These are phyloP conservation scores for Botrytis tulipae DNA, from an alignment of 2,329 filamentous ascomycete genomes.

Conservation along the genomic window DNA sequence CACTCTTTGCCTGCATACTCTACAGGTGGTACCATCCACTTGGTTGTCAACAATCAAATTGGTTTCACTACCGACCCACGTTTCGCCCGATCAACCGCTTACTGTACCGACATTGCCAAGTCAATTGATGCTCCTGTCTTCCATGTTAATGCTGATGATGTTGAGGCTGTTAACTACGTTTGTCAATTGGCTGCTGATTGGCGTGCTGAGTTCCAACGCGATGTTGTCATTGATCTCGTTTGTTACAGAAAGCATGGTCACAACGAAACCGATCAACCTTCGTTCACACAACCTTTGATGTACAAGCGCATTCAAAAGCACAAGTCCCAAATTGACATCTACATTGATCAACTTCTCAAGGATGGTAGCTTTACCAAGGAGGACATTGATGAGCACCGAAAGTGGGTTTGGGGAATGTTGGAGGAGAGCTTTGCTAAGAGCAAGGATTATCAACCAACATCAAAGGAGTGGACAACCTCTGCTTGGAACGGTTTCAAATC, in stretches of 20 bases:
- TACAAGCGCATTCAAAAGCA: slow-evolving; percentile 95
- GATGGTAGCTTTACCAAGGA: slow-evolving; percentile 96
- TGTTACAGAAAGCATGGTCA: slow-evolving; percentile 99
- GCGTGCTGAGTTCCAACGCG: slow-evolving; percentile 97
- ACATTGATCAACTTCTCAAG: slow-evolving; percentile 84
- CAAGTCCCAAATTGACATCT: slow-evolving; percentile 82
- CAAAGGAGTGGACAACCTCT: slow-evolving; percentile 97
- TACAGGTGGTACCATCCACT: slow-evolving; percentile 93
- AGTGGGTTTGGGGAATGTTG: slow-evolving; percentile 99
- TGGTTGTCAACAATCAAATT: slow-evolving; percentile 99
- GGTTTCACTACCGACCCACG: slow-evolving; percentile 98
- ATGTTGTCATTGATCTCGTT: slow-evolving; percentile 96
- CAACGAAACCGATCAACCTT: slow-evolving; percentile 99
- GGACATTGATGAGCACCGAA: slow-evolving; percentile 97
- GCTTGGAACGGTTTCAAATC: slow-evolving; percentile 99
- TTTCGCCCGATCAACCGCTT: slow-evolving; percentile 94
- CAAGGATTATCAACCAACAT: slow-evolving; percentile 94
- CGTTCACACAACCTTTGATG: slow-evolving; percentile 99
- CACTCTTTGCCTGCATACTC: slow-evolving; percentile 94
- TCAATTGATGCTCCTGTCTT: slow-evolving; percentile 97
- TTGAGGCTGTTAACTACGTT: slow-evolving; percentile 96
- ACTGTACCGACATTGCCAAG: slow-evolving; percentile 99
- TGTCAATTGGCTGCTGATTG: slow-evolving; percentile 96
- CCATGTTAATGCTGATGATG: slow-evolving; percentile 98
- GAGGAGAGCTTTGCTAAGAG: slow-evolving; percentile 96